Conservation (phyloP, 805 yeast genomes). For the Saitoella complicata region DNA sequence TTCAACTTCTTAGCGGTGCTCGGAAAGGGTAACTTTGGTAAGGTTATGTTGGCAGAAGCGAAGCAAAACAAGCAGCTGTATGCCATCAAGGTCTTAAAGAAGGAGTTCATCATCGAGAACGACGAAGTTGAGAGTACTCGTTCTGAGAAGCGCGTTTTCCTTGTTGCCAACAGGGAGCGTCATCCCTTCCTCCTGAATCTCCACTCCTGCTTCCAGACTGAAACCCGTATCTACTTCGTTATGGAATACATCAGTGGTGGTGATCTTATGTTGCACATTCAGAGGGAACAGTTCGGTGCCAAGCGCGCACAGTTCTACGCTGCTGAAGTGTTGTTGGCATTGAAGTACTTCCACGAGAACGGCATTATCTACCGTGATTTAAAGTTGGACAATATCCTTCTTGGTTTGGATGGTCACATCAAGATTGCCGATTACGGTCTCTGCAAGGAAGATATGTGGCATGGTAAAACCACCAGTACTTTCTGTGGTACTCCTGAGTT, state of each 20-base stretch:
- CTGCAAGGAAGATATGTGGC: constrained; percentile 87
- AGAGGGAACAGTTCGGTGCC: constrained; percentile 73
- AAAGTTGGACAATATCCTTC: constrained; percentile 82
- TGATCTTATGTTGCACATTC: constrained; percentile 98
- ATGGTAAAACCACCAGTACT: constrained; percentile 71
- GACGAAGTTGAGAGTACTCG: constrained; percentile 92
- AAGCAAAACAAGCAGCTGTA: constrained; percentile 65
- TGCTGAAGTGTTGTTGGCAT: constrained; percentile 81
- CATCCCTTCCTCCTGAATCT: constrained; percentile 88
- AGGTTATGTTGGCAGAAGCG: constrained; percentile 92
- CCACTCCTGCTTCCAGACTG: constrained; percentile 95
- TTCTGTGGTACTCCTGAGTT: constrained; percentile 99
- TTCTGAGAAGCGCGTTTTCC: constrained; percentile 84
- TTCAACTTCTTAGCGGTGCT: constrained; percentile 85
- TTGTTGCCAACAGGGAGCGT: constrained; percentile 63
- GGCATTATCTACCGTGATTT: constrained; percentile 94
- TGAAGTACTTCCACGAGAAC: constrained; percentile 85
- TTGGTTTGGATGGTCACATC: constrained; percentile 83
- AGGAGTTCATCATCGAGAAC: constrained; percentile 85
- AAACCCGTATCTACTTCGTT: constrained; percentile 89
- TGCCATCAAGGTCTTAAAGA: constrained; percentile 92
- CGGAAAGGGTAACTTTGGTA: constrained; percentile 98
- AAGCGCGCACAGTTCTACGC: constrained; percentile 94
- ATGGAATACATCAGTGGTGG: constrained; percentile 98
- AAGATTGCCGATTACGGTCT: constrained; percentile 95